These are phyloP conservation scores for Beauveria rudraprayagi DNA, from an alignment of 2,329 filamentous ascomycete genomes.

Conservation along the genomic window DNA sequence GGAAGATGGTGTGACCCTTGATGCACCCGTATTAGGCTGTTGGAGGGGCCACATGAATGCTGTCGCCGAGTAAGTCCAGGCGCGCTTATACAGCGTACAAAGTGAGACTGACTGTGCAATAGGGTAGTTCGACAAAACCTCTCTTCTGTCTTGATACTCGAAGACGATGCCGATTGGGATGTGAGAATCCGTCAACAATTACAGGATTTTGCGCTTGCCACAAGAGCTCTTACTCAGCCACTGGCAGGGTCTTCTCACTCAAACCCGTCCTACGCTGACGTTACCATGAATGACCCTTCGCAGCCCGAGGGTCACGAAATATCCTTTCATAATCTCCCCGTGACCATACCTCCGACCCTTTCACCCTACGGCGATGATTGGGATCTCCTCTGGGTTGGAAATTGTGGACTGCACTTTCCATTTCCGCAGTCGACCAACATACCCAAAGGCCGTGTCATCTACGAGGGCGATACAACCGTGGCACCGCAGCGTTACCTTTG, in stretches of 20 bases:
- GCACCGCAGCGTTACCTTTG: constrained; percentile 25
- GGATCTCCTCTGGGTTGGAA: constrained; percentile 45
- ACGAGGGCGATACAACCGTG: constrained; percentile 27
- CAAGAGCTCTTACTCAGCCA: constrained; percentile 27
- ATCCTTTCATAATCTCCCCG: constrained; percentile 15
- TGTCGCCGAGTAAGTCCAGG: constrained; percentile 21
- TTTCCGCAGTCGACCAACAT: constrained; percentile 11
- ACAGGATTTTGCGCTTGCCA: constrained; percentile 29
- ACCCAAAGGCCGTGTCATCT: constrained; percentile 24
- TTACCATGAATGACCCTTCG: constrained; percentile 16
- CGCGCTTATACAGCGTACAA: constrained; percentile 12
- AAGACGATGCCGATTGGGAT: constrained; percentile 53
- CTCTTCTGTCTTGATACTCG: constrained; percentile 42
- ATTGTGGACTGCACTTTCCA: constrained; percentile 33
- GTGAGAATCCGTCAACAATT: constrained; percentile 41
- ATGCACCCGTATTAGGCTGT: constrained; percentile 22
- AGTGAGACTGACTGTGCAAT: background rate
- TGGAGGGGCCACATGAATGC: constrained; percentile 35
- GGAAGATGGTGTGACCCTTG: constrained; percentile 23
- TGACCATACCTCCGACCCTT: constrained; percentile 13
- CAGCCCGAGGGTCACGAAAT: constrained; percentile 14
- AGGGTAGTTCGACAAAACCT: constrained; percentile 36
- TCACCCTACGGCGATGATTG: constrained; percentile 42
- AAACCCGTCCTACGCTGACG: constrained; percentile 17
- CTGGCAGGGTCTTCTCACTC: constrained; percentile 3